Base-by-base conservation (phyloP, 306 rosid species). In the Bauhinia variegata region DNA sequence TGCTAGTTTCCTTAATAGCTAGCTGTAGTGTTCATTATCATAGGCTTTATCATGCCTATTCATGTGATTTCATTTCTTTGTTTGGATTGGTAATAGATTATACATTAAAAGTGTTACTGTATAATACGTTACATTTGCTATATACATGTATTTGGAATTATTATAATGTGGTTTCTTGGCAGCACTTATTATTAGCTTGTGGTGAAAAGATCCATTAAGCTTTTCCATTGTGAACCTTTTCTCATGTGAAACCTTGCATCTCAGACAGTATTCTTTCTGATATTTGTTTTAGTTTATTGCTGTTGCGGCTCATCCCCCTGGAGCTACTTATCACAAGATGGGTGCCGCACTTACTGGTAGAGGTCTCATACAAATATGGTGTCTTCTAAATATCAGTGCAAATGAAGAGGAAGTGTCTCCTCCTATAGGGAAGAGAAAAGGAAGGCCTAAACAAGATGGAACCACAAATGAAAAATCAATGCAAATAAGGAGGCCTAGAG, bases 351-450 rank as follows among this genome's bases (percentile, higher is more conserved):
- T 88, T 62, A 77, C 82, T 44, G 99, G 99, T 33, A 84, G 91
- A 85, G 99, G 99, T 34, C 80, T 84, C 53, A 60, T 93, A 65
- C 99, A 93, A 78, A 90, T 93, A 85, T 93, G 97, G 99, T 90
- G 95, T 75, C 69, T 93, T 77, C 68, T 93, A 54, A 86, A 85
- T 82, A 72, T 51, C 56, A 50, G 55, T 60, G 81, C 39, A 61
- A 63, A 68, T 57, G 57, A 76, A 41, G 82, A 72, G 63, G 77
- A 65, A 36, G 70, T 23, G 61, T 67, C 68, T 42, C 70, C 73
- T 49, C 17, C 47, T 11, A 7, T 66, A 33, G 63, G 50, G 52
- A 85, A 79, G 80, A 63, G 51, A 56, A 64, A 63, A 67, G 23
- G 4, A 28, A 51, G 53, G 46, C 76, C 48, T 66, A 82, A 70